A percentile compares a stretch with the other conserved stretches of the same genome.
These are phyloP conservation scores for Solanum medicagineum DNA, from an alignment of 257 asterid genomes.

Conservation along the genomic window DNA sequence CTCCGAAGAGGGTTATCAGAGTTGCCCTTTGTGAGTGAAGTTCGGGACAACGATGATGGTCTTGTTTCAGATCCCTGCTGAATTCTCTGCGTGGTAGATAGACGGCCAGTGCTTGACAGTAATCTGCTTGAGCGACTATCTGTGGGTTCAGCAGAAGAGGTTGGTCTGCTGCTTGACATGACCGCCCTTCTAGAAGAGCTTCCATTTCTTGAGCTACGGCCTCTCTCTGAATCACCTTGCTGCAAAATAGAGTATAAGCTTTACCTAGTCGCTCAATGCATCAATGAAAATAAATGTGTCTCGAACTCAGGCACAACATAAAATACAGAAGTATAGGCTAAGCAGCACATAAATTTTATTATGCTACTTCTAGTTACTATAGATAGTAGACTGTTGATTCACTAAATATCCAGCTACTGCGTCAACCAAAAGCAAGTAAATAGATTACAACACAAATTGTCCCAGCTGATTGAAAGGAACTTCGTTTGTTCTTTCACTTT, in stretches of 20 bases:
- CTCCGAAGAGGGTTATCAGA: constrained; percentile 84
- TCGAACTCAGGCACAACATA: background rate
- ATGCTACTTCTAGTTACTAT: background rate
- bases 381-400: background rate
- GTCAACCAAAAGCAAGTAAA: background rate
- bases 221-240: constrained; percentile 65
- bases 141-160: constrained; percentile 28
- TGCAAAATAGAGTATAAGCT: constrained; percentile 12
- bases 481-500: background rate
- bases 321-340: background rate
- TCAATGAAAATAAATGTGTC: background rate
- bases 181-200: constrained; percentile 68
- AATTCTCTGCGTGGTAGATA: constrained; percentile 47
- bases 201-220: constrained; percentile 48
- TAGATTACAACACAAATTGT: background rate
- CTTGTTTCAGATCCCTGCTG: constrained; percentile 42
- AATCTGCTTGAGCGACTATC: constrained; percentile 28
- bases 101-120: constrained; percentile 25
- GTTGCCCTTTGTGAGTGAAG: constrained; percentile 33
- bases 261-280: background rate
- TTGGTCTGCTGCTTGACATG: constrained; percentile 36
- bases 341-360: background rate
- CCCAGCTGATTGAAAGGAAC: background rate
- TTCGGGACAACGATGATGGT: constrained; percentile 46
- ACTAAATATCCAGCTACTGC: background rate